Conservation (phyloP, 257 asterid species). For the Solanum gracilifrons region DNA sequence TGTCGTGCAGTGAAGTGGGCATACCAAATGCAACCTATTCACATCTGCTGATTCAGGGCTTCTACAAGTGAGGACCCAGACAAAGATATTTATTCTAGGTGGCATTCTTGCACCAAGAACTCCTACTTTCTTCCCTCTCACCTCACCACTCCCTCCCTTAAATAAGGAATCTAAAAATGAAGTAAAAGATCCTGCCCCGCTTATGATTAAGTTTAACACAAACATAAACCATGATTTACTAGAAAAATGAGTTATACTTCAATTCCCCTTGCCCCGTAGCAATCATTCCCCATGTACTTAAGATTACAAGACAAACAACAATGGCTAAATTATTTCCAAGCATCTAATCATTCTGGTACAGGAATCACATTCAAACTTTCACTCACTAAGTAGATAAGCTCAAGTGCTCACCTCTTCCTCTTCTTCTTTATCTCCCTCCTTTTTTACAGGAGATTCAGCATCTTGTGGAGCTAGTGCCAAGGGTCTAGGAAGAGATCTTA, state of each 20-base stretch:
- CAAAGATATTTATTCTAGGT: background rate
- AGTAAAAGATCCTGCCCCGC: background rate
- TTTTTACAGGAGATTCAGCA: conserved; percentile 33
- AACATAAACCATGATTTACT: background rate
- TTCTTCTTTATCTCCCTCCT: conserved; percentile 39
- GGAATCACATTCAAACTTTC: background rate
- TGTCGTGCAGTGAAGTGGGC: background rate
- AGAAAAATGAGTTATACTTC: background rate
- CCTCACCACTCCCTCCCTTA: background rate
- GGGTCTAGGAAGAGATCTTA: conserved; percentile 79
- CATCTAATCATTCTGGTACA: background rate
- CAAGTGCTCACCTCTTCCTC: conserved; percentile 57
- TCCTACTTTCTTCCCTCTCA: background rate
- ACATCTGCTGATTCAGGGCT: background rate
- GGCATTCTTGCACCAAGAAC: background rate
- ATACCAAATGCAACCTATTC: background rate
- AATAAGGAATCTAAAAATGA: background rate
- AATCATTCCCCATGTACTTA: background rate
- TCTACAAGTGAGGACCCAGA: background rate
- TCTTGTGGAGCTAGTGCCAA: conserved; percentile 50
- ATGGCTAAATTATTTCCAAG: background rate
- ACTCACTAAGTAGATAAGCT: background rate
- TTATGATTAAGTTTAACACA: background rate
- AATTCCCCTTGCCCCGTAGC: background rate
- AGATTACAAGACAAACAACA: background rate